Evolutionary conservation across 2,329 filamentous ascomycete genomes (phyloP), one percentile per base, ranked within the genome.

Genomic region (Trichoderma cornu-damae): DNA sequence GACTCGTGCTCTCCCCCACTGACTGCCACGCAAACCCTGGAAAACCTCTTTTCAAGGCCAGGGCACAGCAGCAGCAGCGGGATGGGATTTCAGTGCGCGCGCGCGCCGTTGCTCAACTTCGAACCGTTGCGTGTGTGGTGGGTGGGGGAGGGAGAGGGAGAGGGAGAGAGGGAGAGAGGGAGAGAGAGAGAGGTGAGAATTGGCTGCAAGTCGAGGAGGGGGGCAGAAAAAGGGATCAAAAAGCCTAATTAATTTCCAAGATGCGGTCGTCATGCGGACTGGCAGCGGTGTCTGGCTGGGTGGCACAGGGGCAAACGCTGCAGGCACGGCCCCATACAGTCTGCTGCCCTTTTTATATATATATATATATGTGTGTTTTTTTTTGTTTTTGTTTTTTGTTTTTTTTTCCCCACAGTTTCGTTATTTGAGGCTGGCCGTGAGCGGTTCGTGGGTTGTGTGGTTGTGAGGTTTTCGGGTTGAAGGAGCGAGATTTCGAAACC

Each of bases 41-140:
- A 66, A 68, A n/a, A n/a, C n/a, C 70, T 69, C 67, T 59, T 54
- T 62, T 60, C 58, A 68, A 67, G 69, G 65, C 69, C 48, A 66
- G 69, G 71, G 66, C 67, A n/a, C n/a, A n/a, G n/a, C 67, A 68
- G 69, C 69, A 73, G 68, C 67, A 63, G 67, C 65, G 66, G 63
- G 62, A 63, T 54, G 49, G 53, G 20, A 48, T 59, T 24, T 34
- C 49, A 38, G 35, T 49, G 6, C 47, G 61, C 57, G 62, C 50
- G 48, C 43, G 38, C 50, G 16, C n/a, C n/a, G 24, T 30, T 47
- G 16, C 22, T 37, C 50, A 37, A 61, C 52, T 57, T 60, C 64
- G 32, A 42, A 16, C 40, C 12, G 40, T 12, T 43, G 20, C 6
- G 40, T 43, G 22, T 18, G 40, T 24, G 40, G 24, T 32, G 24